Evolutionary conservation across 306 rosid genomes (phyloP), one percentile per base, ranked within the genome.

Genomic region (Corylus americana): DNA sequence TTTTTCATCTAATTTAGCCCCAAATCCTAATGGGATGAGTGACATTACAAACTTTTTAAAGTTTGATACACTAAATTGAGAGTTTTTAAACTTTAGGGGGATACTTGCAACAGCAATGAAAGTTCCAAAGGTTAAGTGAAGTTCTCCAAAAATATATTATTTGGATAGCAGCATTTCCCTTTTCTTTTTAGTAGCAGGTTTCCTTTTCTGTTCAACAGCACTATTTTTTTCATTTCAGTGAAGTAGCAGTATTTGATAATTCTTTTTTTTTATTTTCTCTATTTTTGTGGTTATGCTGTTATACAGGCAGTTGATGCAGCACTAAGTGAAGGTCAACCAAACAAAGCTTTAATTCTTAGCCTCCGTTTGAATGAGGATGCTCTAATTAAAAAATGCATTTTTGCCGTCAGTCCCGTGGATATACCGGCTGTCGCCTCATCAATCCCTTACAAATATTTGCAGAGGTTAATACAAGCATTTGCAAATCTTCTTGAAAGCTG

Each of bases 261-360:
- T 20, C 72, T 63, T 63, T 77, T 63, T 77, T 22, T 69, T 3
- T 64, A 70, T 22, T 55, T 66, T 57, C 61, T 54, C n/a, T 39
- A 4, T 39, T 53, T 51, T 55, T 78, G 50, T 55, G 54, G 35
- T 84, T 68, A 29, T 55, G 18, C 76, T 86, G 66, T 80, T 80
- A 39, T 42, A 77, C 91, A 95, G 99, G 99, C 97, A 49, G 93
- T 95, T 75, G 92, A 90, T 77, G 89, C 83, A 20, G 97, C 99
- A 78, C 87, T 90, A 14, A 76, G 69, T 58, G 91, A 93, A 82
- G 87, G 85, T 64, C 92, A 91, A 74, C 82, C 88, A 74, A 89
- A 82, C 80, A 85, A 88, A 86, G 99, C 97, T 72, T 87, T 95
- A 83, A 88, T 95, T 58, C 92, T 95, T 62, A 88, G 99, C 73